A percentile compares a stretch with the other conserved stretches of the same genome.
These are phyloP conservation scores for Aspergillus ibericus DNA, from an alignment of 2,329 filamentous ascomycete species.

Conservation along the genomic window DNA sequence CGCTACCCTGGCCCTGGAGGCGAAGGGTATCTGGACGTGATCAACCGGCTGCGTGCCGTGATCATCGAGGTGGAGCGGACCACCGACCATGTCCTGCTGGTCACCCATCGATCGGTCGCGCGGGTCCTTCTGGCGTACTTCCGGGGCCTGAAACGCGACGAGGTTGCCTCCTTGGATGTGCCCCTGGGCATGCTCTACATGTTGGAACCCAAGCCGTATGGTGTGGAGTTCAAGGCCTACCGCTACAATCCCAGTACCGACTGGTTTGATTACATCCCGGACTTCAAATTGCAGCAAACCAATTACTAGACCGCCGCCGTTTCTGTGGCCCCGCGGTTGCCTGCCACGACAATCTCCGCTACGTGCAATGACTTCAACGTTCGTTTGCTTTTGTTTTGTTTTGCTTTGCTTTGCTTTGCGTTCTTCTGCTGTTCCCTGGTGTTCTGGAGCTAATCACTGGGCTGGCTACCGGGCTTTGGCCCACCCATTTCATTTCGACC, in stretches of 20 bases:
- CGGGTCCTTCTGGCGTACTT: constrained; percentile 95
- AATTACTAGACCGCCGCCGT: constrained; percentile 18
- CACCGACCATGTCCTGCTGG: constrained; percentile 89
- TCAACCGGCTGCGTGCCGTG: constrained; percentile 90
- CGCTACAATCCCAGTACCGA: constrained; percentile 75
- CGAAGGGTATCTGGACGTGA: constrained; percentile 94
- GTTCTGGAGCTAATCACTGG: constrained; percentile 9
- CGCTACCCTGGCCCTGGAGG: constrained; percentile 95
- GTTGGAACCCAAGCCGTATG: constrained; percentile 96
- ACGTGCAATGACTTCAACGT: constrained; percentile 5
- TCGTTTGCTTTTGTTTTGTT: constrained; percentile 8
- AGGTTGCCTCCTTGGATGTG: constrained; percentile 92
- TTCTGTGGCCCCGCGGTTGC: too few relatives aligned
- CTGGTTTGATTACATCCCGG: constrained; percentile 82
- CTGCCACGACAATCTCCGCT: background rate
- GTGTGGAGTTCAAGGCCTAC: constrained; percentile 95
- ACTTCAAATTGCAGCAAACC: constrained; percentile 68
- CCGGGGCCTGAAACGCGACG: constrained; percentile 83
- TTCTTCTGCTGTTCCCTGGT: constrained; percentile 10
- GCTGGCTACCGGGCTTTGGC: background rate
- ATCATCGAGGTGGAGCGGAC: constrained; percentile 97
- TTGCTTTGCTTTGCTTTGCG: too few relatives aligned
- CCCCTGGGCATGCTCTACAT: constrained; percentile 92
- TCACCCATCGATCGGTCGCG: constrained; percentile 88
- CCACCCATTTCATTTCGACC: constrained; percentile 5